These are phyloP conservation scores for Flammula alnicola DNA, from an alignment of 1,284 basidiomycete genomes.

Conservation along the genomic window DNA sequence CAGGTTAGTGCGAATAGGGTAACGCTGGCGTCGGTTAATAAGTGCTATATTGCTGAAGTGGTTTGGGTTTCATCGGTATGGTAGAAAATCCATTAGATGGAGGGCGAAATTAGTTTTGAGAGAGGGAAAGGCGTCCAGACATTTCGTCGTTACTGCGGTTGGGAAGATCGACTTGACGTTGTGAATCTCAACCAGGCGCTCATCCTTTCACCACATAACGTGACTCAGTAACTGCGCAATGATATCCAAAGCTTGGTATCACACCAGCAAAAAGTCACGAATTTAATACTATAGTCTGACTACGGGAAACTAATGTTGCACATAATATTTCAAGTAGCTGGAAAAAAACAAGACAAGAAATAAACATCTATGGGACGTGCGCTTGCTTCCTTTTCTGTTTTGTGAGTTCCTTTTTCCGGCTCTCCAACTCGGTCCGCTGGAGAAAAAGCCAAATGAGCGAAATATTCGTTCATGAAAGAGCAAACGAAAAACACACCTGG, in stretches of 20 bases:
- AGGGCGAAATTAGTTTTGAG: background rate
- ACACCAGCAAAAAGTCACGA: too few species aligned
- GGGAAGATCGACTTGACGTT: slow-evolving; percentile 1
- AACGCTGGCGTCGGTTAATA: slow-evolving; percentile 1
- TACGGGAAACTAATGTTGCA: slow-evolving; percentile 11
- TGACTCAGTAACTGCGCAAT: too few species aligned
- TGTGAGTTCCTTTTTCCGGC: slow-evolving; percentile 60
- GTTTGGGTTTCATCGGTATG: slow-evolving; percentile 3
- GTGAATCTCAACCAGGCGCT: slow-evolving; percentile 3
- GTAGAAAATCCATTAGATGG: background rate
- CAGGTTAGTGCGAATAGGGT: background rate
- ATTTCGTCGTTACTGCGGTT: slow-evolving; percentile 2
- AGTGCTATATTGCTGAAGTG: background rate
- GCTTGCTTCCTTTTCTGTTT: slow-evolving; percentile 51
- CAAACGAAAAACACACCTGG: slow-evolving; percentile 66
- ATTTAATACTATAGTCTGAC: too few species aligned
- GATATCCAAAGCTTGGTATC: too few species aligned
- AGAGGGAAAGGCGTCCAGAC: background rate
- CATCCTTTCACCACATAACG: slow-evolving; percentile 2
- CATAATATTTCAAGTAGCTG: background rate
- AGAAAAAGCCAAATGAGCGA: slow-evolving; percentile 14
- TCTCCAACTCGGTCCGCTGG: slow-evolving; percentile 66
- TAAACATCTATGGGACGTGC: background rate
- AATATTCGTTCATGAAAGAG: background rate
- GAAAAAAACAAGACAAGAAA: background rate